A percentile compares a stretch with the other conserved stretches of the same genome.
phyloP scores from a whole-genome alignment of 129 eudicot species.

The Dittrichia graveolens region DNA sequence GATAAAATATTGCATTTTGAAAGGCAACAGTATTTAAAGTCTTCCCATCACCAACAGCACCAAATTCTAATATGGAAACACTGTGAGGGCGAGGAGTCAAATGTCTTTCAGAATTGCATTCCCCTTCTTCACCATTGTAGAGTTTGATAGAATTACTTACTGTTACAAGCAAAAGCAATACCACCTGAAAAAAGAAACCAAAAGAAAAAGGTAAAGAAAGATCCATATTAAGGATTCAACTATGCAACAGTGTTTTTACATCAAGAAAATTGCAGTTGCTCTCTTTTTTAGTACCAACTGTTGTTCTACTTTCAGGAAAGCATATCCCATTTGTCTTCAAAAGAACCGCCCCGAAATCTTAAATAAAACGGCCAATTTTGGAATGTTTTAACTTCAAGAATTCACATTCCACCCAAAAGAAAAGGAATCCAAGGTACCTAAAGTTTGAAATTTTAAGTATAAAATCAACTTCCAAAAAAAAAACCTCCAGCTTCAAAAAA shows the following conservation, averaged over 20 bases:
- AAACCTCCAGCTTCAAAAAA: not conserved
- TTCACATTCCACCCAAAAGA: constrained; percentile 4
- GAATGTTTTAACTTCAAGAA: constrained; percentile 10
- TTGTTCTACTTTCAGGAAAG: constrained; percentile 34
- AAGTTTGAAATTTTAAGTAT: not conserved
- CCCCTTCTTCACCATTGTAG: constrained; percentile 39
- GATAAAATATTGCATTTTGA: constrained; percentile 86
- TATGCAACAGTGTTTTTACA: constrained; percentile 18
- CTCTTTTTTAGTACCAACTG: constrained; percentile 28
- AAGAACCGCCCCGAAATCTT: not conserved
- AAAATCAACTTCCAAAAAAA: not conserved
- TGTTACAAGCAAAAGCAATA: constrained; percentile 57
- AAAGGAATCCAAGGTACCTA: constrained; percentile 28
- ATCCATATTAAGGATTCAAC: constrained; percentile 32
- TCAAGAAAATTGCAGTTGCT: constrained; percentile 13
- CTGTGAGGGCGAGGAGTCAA: constrained; percentile 81
- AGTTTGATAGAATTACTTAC: constrained; percentile 42
- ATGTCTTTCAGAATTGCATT: constrained; percentile 49
- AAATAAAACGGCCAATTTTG: not conserved
- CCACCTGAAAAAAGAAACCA: constrained; percentile 51
- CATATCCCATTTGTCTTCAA: constrained; percentile 24
- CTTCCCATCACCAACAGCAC: constrained; percentile 86
- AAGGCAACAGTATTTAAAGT: constrained; percentile 74
- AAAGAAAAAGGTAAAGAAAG: constrained; percentile 50
- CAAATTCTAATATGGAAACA: constrained; percentile 77